A percentile compares a stretch with the other conserved stretches of the same genome.
These are phyloP conservation scores for Stachybotrys elegans DNA, from an alignment of 2,329 filamentous ascomycete genomes.

Conservation along the genomic window DNA sequence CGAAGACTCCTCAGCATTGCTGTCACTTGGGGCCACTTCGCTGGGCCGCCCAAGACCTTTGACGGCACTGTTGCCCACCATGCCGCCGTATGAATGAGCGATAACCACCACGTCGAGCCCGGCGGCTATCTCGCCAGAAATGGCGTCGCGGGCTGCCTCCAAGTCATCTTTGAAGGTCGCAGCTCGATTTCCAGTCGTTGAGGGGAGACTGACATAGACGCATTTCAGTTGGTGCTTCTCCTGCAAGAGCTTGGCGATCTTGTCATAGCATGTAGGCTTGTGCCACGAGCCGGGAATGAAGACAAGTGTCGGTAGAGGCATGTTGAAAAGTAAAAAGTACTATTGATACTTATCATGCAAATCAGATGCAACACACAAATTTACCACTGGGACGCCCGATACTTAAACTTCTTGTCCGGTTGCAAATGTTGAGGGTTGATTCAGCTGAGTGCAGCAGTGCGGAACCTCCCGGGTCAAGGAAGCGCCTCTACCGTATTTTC, in stretches of 20 bases:
- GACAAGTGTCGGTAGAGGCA: slow-evolving; percentile 29
- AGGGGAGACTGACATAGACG: slow-evolving; percentile 31
- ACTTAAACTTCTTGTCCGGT: no score
- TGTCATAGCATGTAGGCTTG: slow-evolving; percentile 28
- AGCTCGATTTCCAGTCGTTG: slow-evolving; percentile 24
- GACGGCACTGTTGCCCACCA: slow-evolving; percentile 39
- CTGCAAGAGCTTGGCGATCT: slow-evolving; percentile 25
- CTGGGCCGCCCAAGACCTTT: slow-evolving; percentile 29
- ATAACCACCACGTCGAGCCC: slow-evolving; percentile 40
- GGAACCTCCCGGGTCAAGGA: no score
- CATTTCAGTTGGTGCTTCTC: slow-evolving; percentile 26
- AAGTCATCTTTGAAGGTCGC: slow-evolving; percentile 38
- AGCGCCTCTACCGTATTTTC: no score
- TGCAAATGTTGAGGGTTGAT: no score
- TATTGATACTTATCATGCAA: no score
- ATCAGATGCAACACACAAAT: no score
- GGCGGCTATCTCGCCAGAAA: slow-evolving; percentile 26
- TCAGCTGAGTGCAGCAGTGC: no score
- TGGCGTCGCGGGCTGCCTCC: slow-evolving; percentile 28
- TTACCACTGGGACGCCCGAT: no score
- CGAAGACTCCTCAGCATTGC: background rate
- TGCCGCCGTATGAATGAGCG: slow-evolving; percentile 44
- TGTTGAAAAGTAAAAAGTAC: no score
- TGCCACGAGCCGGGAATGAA: slow-evolving; percentile 47
- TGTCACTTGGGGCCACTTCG: background rate